Evolutionary conservation across 2,329 filamentous ascomycete genomes (phyloP).

Genomic region (Exophiala viscosa): DNA sequence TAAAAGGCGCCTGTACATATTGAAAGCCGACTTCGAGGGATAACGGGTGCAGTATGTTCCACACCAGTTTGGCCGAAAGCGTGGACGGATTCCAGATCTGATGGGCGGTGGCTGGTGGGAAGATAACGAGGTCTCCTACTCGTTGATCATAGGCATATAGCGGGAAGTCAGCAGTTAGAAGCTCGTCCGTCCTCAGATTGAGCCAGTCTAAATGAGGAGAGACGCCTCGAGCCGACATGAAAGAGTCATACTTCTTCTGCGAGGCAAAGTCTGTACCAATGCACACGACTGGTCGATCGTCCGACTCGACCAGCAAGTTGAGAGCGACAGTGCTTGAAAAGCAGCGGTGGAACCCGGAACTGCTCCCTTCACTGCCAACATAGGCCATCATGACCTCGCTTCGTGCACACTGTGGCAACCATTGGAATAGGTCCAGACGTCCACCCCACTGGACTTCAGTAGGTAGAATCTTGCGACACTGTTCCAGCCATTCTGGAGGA

Average conservation of each 20-base stretch:
- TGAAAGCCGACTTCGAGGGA: conserved; percentile 35
- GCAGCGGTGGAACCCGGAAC: conserved; percentile 37
- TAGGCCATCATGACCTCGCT: conserved; percentile 40
- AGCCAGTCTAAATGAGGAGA: conserved; percentile 37
- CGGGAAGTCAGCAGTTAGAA: conserved; percentile 35
- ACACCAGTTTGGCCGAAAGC: conserved; percentile 36
- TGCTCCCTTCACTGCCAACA: conserved; percentile 34
- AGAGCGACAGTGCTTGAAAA: conserved; percentile 37
- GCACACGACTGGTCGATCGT: conserved; percentile 33
- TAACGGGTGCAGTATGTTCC: conserved; percentile 37
- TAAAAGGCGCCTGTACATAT: conserved; percentile 36
- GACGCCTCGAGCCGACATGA: conserved; percentile 34
- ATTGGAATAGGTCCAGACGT: conserved; percentile 35
- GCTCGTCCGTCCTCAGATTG: conserved; percentile 31
- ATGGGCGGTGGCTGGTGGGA: conserved; percentile 37
- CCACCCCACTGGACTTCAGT: conserved; percentile 34
- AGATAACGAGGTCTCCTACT: conserved; percentile 36
- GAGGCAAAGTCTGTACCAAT: conserved; percentile 37
- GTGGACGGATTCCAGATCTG: conserved; percentile 37
- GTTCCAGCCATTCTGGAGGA: conserved; percentile 33
- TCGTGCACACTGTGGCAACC: conserved; percentile 33
- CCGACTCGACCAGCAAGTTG: conserved; percentile 34
- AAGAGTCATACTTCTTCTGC: conserved; percentile 34
- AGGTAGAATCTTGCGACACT: conserved; percentile 32
- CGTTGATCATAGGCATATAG: conserved; percentile 36